phyloP scores from a whole-genome alignment of 2,329 filamentous ascomycete species.

The Alternaria sp. region DNA sequence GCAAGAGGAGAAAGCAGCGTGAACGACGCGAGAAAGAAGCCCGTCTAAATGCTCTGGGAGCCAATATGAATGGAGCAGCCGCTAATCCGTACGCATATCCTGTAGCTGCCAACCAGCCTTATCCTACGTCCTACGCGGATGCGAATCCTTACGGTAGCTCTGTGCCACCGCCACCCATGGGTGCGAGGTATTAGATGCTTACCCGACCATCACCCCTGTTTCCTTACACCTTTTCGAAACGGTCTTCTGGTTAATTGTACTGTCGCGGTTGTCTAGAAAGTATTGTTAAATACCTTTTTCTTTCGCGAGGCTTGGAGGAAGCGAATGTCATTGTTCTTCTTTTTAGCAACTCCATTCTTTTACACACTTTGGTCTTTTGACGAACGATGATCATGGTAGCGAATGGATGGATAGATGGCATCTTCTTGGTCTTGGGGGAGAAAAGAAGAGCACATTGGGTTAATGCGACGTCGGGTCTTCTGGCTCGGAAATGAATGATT shows the following conservation, averaged over 20 bases:
- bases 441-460: not conserved
- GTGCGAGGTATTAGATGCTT: slow-evolving; percentile 44
- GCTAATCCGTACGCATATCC: slow-evolving; percentile 52
- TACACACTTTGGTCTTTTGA: not conserved
- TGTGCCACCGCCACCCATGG: slow-evolving; percentile 53
- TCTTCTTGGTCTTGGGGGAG: not conserved
- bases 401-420: not conserved
- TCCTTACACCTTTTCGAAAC: not conserved
- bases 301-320: slow-evolving; percentile 1
- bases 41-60: slow-evolving; percentile 51
- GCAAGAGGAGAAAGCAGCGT: slow-evolving; percentile 55
- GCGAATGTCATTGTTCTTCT: slow-evolving; percentile 6
- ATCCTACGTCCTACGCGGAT: slow-evolving; percentile 54
- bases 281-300: slow-evolving; percentile 12
- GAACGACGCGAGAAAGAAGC: slow-evolving; percentile 56
- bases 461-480: slow-evolving; percentile 14
- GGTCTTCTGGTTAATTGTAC: not conserved
- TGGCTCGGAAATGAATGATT: slow-evolving; percentile 18
- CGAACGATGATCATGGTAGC: not conserved
- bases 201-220: not conserved
- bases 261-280: slow-evolving; percentile 4
- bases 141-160: slow-evolving; percentile 56
- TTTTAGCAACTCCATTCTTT: slow-evolving; percentile 1
- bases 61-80: slow-evolving; percentile 44
- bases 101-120: slow-evolving; percentile 45